Evolutionary conservation across 2,329 filamentous ascomycete genomes (phyloP).

Genomic region (Lanzia echinophila): DNA sequence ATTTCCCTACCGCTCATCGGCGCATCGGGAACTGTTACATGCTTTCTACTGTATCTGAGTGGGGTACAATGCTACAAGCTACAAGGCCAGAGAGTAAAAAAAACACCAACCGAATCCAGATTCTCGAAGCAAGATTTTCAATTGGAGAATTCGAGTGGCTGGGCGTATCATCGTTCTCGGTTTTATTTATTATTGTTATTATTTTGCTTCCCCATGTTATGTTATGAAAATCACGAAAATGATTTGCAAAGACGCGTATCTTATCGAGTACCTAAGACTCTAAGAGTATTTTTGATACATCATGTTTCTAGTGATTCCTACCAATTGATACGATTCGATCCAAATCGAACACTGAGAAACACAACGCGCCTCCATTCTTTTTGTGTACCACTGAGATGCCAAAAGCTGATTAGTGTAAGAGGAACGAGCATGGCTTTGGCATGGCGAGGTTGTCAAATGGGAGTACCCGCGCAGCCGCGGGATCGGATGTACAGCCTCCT

Average conservation of each 20-base stretch:
- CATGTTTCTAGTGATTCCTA: no score
- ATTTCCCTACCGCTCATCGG: no score
- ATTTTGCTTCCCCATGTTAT: neutral
- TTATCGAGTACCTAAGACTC: no score
- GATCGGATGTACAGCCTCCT: neutral
- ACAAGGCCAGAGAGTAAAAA: no score
- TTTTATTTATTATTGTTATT: neutral
- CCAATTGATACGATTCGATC: no score
- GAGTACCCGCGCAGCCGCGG: slow-evolving; percentile 10
- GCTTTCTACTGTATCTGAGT: no score
- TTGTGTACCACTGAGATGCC: neutral
- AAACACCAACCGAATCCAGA: neutral
- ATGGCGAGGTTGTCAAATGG: slow-evolving; percentile 5
- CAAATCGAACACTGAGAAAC: no score
- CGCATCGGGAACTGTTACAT: no score
- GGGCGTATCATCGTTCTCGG: no score
- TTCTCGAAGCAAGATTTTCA: neutral
- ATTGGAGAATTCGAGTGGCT: slow-evolving; percentile 1
- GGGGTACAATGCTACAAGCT: no score
- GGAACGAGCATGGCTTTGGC: no score
- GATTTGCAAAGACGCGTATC: neutral
- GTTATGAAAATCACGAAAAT: neutral
- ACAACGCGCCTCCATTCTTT: neutral
- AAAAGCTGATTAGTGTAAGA: neutral
- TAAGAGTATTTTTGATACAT: no score